A percentile compares a stretch with the other conserved stretches of the same genome.
These are phyloP conservation scores for Botrytis sinoallii DNA, from an alignment of 2,329 filamentous ascomycete species.

Conservation along the genomic window DNA sequence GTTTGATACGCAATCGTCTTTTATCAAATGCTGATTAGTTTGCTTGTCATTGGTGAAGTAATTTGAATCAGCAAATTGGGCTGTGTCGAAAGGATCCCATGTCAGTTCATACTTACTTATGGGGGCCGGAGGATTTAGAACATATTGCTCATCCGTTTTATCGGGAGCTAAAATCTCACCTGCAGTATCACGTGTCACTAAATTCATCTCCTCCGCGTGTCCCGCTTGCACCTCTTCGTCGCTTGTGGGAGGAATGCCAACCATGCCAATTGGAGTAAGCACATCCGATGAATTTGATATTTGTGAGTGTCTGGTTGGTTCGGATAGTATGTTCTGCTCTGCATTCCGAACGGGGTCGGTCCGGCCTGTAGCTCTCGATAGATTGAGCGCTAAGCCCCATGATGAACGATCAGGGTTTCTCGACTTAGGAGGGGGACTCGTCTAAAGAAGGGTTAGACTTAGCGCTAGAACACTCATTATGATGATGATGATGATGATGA, in stretches of 20 bases:
- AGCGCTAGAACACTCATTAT: constrained; percentile 35
- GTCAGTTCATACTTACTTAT: constrained; percentile 40
- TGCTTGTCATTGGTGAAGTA: constrained; percentile 33
- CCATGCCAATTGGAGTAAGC: constrained; percentile 2
- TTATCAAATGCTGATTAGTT: constrained; percentile 10
- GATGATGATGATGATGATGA: constrained; percentile 1
- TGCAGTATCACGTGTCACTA: constrained; percentile 17
- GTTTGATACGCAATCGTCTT: neutral
- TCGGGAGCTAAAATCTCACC: constrained; percentile 24
- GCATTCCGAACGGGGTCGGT: neutral
- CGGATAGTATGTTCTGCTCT: constrained; percentile 1
- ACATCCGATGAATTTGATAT: neutral
- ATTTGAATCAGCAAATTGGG: constrained; percentile 42
- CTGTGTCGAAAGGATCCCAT: constrained; percentile 39
- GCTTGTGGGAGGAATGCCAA: neutral
- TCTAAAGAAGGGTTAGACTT: constrained; percentile 38
- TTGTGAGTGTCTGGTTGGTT: constrained; percentile 8
- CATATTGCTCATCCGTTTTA: constrained; percentile 13
- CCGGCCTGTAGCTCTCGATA: constrained; percentile 11
- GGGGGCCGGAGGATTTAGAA: constrained; percentile 30
- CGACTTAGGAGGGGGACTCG: constrained; percentile 38
- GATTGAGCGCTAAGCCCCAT: constrained; percentile 40
- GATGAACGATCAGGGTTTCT: constrained; percentile 44
- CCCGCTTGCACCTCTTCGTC: neutral
- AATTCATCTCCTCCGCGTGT: constrained; percentile 2